These are phyloP conservation scores for Iris macrosiphon DNA, from an alignment of 106 monocot genomes.

Conservation along the genomic window DNA sequence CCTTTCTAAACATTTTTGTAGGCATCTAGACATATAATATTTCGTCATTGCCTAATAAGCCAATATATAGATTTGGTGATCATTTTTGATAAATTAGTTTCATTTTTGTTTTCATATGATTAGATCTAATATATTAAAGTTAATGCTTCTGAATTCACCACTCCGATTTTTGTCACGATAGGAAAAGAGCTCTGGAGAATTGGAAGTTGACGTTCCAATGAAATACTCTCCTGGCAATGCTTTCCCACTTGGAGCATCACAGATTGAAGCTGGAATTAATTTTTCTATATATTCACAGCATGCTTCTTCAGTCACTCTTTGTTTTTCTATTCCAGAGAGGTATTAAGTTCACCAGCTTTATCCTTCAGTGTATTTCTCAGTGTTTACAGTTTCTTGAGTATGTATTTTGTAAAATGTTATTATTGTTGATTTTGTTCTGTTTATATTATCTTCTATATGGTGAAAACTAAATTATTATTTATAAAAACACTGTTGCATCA, in stretches of 20 bases:
- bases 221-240: constrained; percentile 62
- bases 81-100: background rate
- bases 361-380: background rate
- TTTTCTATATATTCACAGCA: constrained; percentile 82
- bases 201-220: constrained; percentile 16
- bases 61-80: background rate
- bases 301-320: constrained; percentile 70
- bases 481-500: background rate
- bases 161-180: background rate
- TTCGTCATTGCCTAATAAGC: background rate
- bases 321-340: constrained; percentile 41
- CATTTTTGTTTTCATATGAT: background rate
- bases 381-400: background rate
- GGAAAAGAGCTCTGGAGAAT: constrained; percentile 20
- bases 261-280: constrained; percentile 61
- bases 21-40: background rate
- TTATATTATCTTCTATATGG: background rate
- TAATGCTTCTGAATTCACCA: background rate
- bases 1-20: too few relatives aligned
- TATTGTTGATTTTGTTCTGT: too few relatives aligned
- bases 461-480: background rate
- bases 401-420: too few relatives aligned
- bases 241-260: constrained; percentile 74
- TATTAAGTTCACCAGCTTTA: constrained; percentile 5
- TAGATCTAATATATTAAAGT: background rate